Evolutionary conservation across 306 rosid species (phyloP), one percentile per base, ranked within the genome.

Genomic region (Begonia fuchsioides): DNA sequence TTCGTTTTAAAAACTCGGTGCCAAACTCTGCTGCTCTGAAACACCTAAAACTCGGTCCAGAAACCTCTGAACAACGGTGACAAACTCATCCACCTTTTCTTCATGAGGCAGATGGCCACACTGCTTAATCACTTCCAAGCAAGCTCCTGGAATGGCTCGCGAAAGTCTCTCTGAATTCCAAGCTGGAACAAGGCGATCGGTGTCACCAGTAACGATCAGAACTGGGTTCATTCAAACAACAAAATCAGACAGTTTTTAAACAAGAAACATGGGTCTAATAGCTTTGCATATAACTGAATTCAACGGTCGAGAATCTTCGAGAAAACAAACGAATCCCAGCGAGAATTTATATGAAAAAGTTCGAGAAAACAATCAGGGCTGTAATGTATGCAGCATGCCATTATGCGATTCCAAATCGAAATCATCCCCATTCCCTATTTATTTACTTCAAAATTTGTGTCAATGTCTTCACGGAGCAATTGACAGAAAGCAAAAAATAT

Each of bases 81-180:
- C 52, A 61, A 88, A 84, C 55, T 83, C 95, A 12, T 81, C 77
- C 57, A 68, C 78, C 62, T 81, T 88, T 74, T 88, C 97, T 76
- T 88, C 93, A 14, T 84, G 95, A 8, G 95, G 95, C 59, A 84
- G 60, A 76, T 88, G 97, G 16, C 97, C 97, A 47, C 97, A 84
- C 6, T 72, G 75, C 66, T 81, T 81, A 56, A 88, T 78, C 49
- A 83, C 62, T 72, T 81, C 90, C 56, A 78, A 13, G 15, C 60
- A 64, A 38, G 90, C 77, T 50, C 90, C 97, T 12, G 90, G 95
- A 45, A 88, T 84, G 48, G 63, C 74, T 62, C 63, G 65, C 59
- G 95, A 78, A 52, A 88, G 97, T 68, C 93, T 81, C 78, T 70
- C 74, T n/a, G 90, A 80, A 60, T 84, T 90, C 93, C 97, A 90